Base-by-base conservation (phyloP, 2,329 filamentous ascomycete species). In the Teratosphaeria epicoccoides region DNA sequence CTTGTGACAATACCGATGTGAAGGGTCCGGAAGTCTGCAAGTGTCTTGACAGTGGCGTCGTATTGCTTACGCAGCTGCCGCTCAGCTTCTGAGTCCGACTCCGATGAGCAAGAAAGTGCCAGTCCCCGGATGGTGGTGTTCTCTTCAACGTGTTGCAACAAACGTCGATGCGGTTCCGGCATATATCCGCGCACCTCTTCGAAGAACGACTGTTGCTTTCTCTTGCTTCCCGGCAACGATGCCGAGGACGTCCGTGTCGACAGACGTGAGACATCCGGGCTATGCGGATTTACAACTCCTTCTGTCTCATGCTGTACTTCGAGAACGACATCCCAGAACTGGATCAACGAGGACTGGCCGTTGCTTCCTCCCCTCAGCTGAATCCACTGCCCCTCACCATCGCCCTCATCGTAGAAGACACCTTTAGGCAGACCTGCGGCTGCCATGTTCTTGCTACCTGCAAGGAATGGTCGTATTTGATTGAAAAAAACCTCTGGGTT, bases 381-480 rank as follows among this genome's bases (percentile, higher is more conserved):
- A 20, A 68, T 67, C 75, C 75, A 79, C 11, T 33, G 23, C 12
- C 49, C 49, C 33, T 24, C 25, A 23, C 37, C 49, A 12, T 72
- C 75, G 24, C 82, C 84, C 9, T 79, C 80, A 59, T 96, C 89
- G 66, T 95, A 97, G 46, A 91, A 74, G 48, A 98, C 83, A 22
- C 93, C 93, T 53, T 83, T 76, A 0, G 93, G 90, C 10, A 97
- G 76, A 12, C 93, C 93, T 4, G 91, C 91, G 56, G 96, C 91
- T 46, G 79, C 82, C 93, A 96, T 97, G 68, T 97, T 97, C 77
- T 95, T 96, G 68, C 88, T 93, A 14, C 93, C 93, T 6, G 93
- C 90, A 2, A 98, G 79, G 68, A 94, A 97, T 0, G 93, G 91
- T n/a, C 93, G 82, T 61, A 98, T 95, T 54, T 88, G 85, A 70